Conservation (phyloP, 2,329 filamentous ascomycete species). For the Colletotrichum sp. region DNA sequence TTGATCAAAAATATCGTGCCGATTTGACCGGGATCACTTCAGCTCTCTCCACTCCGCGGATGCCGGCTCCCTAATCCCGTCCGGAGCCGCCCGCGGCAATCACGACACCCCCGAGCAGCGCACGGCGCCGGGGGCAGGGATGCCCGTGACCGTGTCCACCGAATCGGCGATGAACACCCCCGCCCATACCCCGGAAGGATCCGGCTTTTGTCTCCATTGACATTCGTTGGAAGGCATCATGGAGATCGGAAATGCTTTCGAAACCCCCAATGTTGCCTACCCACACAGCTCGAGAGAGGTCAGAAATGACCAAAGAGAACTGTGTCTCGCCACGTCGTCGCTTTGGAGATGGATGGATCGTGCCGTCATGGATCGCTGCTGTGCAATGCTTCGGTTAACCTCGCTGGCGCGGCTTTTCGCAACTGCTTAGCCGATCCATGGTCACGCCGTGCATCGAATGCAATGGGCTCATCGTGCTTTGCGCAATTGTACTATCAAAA, state of each 20-base stretch:
- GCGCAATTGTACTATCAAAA: neutral
- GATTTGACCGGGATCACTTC: too few species aligned
- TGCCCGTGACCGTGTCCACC: neutral
- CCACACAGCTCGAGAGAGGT: neutral
- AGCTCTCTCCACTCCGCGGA: neutral
- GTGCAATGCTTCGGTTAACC: neutral
- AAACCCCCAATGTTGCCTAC: accelerated
- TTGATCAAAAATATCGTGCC: neutral
- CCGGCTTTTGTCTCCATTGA: neutral
- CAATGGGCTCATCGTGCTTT: neutral
- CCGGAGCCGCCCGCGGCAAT: neutral
- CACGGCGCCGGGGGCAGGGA: neutral
- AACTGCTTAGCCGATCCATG: neutral
- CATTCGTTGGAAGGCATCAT: too few species aligned
- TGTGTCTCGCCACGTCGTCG: neutral
- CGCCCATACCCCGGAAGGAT: neutral
- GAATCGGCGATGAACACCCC: neutral
- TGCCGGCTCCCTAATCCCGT: neutral
- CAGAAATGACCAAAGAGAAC: neutral
- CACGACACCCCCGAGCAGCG: neutral
- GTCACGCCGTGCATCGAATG: neutral
- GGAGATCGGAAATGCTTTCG: too few species aligned
- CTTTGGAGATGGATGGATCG: neutral
- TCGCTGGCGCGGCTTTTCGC: neutral
- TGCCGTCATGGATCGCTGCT: neutral